These are phyloP conservation scores for Trifolium pratense DNA, from an alignment of 306 rosid genomes.

Conservation along the genomic window DNA sequence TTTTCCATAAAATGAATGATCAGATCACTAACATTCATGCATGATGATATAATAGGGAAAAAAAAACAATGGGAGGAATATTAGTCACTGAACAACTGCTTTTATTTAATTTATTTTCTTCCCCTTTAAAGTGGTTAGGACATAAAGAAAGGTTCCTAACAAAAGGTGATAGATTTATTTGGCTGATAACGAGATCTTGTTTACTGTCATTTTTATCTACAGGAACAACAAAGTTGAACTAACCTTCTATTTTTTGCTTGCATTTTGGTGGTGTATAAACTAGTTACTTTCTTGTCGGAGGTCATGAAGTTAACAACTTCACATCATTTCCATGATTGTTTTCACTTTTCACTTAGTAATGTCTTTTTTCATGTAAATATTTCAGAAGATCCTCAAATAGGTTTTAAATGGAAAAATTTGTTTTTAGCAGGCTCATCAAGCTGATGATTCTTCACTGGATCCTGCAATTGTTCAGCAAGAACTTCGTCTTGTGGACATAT, in stretches of 20 bases:
- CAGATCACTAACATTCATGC: conserved; percentile 24
- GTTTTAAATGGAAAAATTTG: conserved; percentile 22
- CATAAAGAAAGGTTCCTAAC: too few relatives aligned
- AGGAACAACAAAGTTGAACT: conserved; percentile 25
- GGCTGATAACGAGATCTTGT: conserved; percentile 22
- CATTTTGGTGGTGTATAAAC: conserved; percentile 34
- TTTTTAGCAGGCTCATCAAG: conserved; percentile 60
- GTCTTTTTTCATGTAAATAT: conserved; percentile 8
- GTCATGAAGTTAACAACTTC: conserved; percentile 1
- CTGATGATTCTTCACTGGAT: conserved; percentile 55
- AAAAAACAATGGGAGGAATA: conserved; percentile 22
- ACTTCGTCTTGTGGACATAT: conserved; percentile 90
- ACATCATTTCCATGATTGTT: conserved; percentile 34
- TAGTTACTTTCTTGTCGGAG: conserved; percentile 27
- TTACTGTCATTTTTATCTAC: conserved; percentile 16
- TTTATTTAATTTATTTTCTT: not conserved
- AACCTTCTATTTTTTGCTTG: conserved; percentile 33
- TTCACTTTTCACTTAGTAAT: conserved; percentile 12
- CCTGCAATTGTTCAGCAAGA: conserved; percentile 71
- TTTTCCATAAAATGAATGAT: conserved; percentile 21
- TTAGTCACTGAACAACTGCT: conserved; percentile 14
- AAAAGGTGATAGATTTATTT: not conserved
- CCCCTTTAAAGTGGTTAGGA: not conserved
- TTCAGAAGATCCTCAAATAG: conserved; percentile 9
- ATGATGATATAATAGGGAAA: not conserved